Conservation (phyloP, 139 green algal species). For the Gonium pectorale region DNA sequence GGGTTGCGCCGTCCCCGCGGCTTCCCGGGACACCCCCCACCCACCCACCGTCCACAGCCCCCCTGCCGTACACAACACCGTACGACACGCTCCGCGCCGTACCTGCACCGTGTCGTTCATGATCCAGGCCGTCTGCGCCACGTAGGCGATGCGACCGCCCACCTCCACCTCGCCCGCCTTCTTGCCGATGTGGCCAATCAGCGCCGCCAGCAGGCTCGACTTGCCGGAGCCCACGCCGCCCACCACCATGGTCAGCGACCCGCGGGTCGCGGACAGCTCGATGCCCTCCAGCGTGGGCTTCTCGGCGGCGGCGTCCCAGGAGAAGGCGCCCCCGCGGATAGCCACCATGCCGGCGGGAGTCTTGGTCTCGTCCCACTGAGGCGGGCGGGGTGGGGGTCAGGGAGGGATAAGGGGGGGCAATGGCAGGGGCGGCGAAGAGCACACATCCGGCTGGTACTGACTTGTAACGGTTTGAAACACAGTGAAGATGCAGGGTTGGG, state of each 20-base stretch:
- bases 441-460: too few species aligned
- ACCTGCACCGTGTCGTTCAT: constrained; percentile 87
- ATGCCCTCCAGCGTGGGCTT: constrained; percentile 56
- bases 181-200: constrained; percentile 83
- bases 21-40: too few species aligned
- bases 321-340: constrained; percentile 55
- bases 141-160: constrained; percentile 81
- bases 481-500: too few species aligned
- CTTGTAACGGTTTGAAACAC: too few species aligned
- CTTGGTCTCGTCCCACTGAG: constrained; percentile 9
- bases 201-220: constrained; percentile 76
- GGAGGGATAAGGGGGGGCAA: neutral
- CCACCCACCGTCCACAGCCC: too few species aligned
- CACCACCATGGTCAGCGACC: constrained; percentile 82
- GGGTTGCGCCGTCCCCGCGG: too few species aligned
- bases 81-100: neutral
- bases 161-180: constrained; percentile 57
- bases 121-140: constrained; percentile 91
- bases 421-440: too few species aligned
- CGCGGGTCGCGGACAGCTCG: constrained; percentile 24
- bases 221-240: constrained; percentile 89
- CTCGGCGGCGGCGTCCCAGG: constrained; percentile 53
- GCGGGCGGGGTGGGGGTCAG: neutral
- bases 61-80: neutral
- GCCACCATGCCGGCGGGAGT: constrained; percentile 25